Base-by-base conservation (phyloP, 257 asterid genomes). In the Nicotiana benthamiana region DNA sequence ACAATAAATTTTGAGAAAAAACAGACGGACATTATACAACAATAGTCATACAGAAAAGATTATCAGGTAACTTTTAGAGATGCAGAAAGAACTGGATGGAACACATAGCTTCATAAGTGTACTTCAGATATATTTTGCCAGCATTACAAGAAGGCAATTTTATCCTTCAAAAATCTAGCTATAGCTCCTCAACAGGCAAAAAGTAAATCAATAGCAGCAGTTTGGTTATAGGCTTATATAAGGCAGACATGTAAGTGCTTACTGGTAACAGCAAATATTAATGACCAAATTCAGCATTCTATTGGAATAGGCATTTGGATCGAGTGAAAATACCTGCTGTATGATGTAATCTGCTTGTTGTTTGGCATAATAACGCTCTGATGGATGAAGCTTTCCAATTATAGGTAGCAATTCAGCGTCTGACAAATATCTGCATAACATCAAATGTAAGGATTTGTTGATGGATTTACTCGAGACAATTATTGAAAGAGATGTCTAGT, bases 311-410 rank as follows among this genome's bases (percentile, higher is more conserved):
- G 78, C 60, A 72, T 20, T 24, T 46, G 59, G 28, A 11, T 24
- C 26, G 15, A 46, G 9, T 46, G 57, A 84, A 63, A 65, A 60
- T 87, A 95, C 99, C 99, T 95, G 99, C 82, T 90, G 96, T 88
- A 92, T 84, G 84, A 92, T 87, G 88, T 95, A 93, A 52, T 92
- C 97, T 5, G 97, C 80, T 85, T 93, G 99, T 86, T 95, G 99
- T 74, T 88, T 90, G 66, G 99, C 98, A 83, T 93, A 95, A 82
- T 93, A 89, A 61, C 79, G 91, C 86, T 93, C 99, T 8, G 98
- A 86, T 4, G 98, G 99, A 85, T 95, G 99, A 84, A 95, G 90
- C 85, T 92, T 94, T 77, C 90, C 97, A 66, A 93, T 93, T 62
- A 93, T 80, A 40, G 97, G 97, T 74, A 92, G 90, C 86, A 95